Evolutionary conservation across 345 rosid species (phyloP).

Genomic region (Barbarea vulgaris): DNA sequence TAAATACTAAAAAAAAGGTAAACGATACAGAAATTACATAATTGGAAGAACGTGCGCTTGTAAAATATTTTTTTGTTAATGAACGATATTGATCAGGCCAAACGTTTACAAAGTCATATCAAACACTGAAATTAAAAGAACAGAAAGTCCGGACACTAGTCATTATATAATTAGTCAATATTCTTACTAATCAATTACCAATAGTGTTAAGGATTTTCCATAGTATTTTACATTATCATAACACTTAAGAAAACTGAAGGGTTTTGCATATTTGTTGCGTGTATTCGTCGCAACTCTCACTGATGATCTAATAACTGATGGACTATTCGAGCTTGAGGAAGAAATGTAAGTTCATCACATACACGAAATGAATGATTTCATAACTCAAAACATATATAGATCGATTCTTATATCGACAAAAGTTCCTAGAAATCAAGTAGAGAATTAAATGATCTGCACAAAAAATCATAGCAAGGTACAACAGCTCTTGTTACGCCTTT

Average conservation of each 20-base stretch:
- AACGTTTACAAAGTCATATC: no score
- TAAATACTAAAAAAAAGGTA: neutral
- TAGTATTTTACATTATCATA: neutral
- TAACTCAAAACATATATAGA: neutral
- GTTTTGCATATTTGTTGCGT: slow-evolving; percentile 5
- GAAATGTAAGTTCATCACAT: neutral
- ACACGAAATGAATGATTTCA: neutral
- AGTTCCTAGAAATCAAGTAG: neutral
- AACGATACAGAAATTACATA: neutral
- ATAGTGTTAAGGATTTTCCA: neutral
- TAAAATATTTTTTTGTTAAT: no score
- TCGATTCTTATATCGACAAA: neutral
- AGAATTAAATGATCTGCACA: neutral
- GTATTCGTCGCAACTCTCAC: neutral
- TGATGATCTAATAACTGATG: neutral
- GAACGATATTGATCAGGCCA: no score
- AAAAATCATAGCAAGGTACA: neutral
- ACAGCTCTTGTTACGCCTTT: neutral
- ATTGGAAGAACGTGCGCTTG: neutral
- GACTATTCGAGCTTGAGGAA: neutral
- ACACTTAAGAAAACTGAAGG: neutral
- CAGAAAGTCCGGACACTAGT: no score
- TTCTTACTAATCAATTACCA: no score
- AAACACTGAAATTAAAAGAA: no score
- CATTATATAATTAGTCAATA: no score